These are phyloP conservation scores for Pichia sp. DNA, from an alignment of 1,139 yeast species.

Conservation along the genomic window DNA sequence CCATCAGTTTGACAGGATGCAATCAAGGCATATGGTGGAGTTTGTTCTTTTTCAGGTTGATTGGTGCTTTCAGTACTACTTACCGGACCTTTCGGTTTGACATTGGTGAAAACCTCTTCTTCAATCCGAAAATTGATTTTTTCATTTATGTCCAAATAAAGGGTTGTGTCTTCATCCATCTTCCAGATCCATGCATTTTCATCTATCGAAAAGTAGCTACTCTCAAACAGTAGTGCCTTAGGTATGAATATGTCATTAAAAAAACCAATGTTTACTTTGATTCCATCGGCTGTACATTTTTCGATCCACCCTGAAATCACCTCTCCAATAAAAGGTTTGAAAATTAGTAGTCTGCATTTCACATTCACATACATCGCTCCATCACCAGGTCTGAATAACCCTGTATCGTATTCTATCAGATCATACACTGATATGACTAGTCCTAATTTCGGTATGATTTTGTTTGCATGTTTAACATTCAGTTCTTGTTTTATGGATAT, in stretches of 20 bases:
- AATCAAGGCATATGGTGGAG: conserved; percentile 74
- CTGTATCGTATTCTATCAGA: conserved; percentile 73
- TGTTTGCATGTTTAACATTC: conserved; percentile 79
- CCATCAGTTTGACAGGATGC: conserved; percentile 97
- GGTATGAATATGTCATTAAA: conserved; percentile 93
- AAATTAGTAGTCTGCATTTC: conserved; percentile 69
- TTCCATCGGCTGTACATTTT: conserved; percentile 81
- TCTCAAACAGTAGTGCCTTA: conserved; percentile 72
- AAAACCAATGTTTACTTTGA: conserved; percentile 77
- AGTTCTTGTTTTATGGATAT: conserved; percentile 76
- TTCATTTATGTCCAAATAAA: conserved; percentile 85
- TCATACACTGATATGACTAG: conserved; percentile 84
- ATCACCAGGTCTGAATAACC: conserved; percentile 90
- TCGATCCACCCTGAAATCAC: conserved; percentile 92
- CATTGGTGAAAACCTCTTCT: conserved; percentile 78
- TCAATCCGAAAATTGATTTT: conserved; percentile 87
- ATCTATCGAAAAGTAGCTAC: conserved; percentile 59
- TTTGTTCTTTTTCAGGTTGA: conserved; percentile 23
- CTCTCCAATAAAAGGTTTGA: conserved; percentile 94
- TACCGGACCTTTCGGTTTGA: conserved; percentile 65
- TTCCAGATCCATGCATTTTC: conserved; percentile 98
- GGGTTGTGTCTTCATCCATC: conserved; percentile 62
- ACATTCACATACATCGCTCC: conserved; percentile 83
- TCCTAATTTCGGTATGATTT: conserved; percentile 77
- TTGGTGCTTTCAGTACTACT: conserved; percentile 20